These are phyloP conservation scores for Elasticomyces elasticus DNA, from an alignment of 495 filamentous ascomycete genomes.

Conservation along the genomic window DNA sequence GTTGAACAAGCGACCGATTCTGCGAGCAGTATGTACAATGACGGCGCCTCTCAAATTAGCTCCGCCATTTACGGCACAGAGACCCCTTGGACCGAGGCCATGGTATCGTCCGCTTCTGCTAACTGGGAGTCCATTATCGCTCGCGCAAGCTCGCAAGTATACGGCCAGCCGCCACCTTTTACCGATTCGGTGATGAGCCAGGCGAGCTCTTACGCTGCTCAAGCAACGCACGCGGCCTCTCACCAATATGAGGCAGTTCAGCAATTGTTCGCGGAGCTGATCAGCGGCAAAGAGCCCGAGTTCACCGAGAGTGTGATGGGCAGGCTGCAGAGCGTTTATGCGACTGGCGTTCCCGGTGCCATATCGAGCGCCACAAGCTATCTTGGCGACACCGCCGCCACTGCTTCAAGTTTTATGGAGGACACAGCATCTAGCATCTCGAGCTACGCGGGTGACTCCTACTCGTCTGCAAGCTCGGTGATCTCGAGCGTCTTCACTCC, in stretches of 20 bases:
- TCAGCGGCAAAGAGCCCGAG: constrained; percentile 66
- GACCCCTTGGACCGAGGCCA: constrained; percentile 37
- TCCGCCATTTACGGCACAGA: constrained; percentile 37
- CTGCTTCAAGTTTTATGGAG: constrained; percentile 38
- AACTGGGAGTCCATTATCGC: constrained; percentile 61
- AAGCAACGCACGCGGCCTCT: constrained; percentile 43
- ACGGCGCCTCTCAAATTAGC: constrained; percentile 31
- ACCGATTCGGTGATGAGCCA: constrained; percentile 39
- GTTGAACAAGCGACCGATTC: constrained; percentile 36
- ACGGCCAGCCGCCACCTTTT: constrained; percentile 61
- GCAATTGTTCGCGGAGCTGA: constrained; percentile 63
- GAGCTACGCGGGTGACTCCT: constrained; percentile 21
- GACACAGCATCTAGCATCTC: constrained; percentile 33
- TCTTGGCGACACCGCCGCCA: constrained; percentile 46
- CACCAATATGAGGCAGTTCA: constrained; percentile 61
- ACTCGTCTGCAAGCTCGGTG: constrained; percentile 48
- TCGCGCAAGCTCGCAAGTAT: constrained; percentile 59
- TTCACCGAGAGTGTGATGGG: constrained; percentile 74
- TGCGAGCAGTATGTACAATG: constrained; percentile 20
- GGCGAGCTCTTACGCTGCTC: constrained; percentile 33
- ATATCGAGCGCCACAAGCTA: constrained; percentile 34
- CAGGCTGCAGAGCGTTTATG: constrained; percentile 55
- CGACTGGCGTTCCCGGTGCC: constrained; percentile 42
- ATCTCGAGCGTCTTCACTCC: constrained; percentile 45
- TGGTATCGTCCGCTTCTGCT: constrained; percentile 43